Conservation (phyloP, 2,329 filamentous ascomycete species). For the Fusarium vanettenii region DNA sequence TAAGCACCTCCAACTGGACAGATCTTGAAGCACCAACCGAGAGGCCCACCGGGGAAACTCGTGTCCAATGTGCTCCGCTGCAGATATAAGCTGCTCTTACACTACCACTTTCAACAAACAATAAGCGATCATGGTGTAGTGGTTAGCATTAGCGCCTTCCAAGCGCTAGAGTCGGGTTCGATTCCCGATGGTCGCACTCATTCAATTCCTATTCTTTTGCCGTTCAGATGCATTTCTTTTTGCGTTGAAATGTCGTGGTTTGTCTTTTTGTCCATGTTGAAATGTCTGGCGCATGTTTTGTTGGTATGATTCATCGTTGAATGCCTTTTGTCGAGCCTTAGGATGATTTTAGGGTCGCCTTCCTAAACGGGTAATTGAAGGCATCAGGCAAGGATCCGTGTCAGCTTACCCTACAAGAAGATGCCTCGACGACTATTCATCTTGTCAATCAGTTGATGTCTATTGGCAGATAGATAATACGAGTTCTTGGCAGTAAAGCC, state of each 20-base stretch:
- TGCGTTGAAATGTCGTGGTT: neutral
- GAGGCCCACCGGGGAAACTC: neutral
- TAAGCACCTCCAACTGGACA: neutral
- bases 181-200: constrained; percentile 2
- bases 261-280: neutral
- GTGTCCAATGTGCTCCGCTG: neutral
- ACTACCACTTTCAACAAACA: neutral
- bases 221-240: neutral
- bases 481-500: neutral
- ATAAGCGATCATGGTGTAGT: constrained; percentile 3
- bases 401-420: neutral
- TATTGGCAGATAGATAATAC: neutral
- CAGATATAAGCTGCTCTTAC: neutral
- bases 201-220: neutral
- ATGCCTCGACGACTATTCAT: neutral
- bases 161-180: constrained; percentile 12
- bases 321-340: neutral
- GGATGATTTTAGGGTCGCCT: neutral
- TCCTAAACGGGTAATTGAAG: neutral
- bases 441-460: neutral
- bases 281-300: neutral
- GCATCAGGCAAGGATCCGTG: neutral
- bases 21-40: neutral
- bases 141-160: constrained; percentile 12
- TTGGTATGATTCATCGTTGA: neutral